Base-by-base conservation (phyloP, 345 rosid species). In the Pseudoturritis turrita region DNA sequence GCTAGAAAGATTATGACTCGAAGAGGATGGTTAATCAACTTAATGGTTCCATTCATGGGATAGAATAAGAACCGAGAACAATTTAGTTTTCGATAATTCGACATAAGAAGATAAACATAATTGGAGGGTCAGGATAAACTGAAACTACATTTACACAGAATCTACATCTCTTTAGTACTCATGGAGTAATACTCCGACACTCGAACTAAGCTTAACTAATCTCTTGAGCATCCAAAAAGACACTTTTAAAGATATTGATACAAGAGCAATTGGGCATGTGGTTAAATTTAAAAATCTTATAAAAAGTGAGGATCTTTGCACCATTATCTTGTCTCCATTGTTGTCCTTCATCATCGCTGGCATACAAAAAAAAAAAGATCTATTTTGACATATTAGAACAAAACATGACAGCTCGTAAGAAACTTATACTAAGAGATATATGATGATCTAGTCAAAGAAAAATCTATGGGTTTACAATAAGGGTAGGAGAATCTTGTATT, bases 381-480 rank as follows among this genome's bases (percentile, higher is more conserved):
- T 41, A 25, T 23, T n/a, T 37, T 13, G 40, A 29, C 14, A 51
- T 40, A 35, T 23, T 10, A 39, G 35, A 71, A 73, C 61, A 67
- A 67, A 67, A 52, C 72, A 73, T 55, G 66, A 56, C 72, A 73
- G 70, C 77, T 55, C 10, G 18, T 41, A 65, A n/a, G 73, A 65
- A 73, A 64, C 31, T 65, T 54, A 45, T 15, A 70, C 17, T 9
- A 22, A 36, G 76, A 58, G 65, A 64, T 10, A 22, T 41, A 59
- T 43, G 43, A 68, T 17, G 72, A 29, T 33, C 1, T 1, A 33
- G 36, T 33, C 36, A 33, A 33, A 33, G 10, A 2, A 29, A 33
- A 75, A 79, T 79, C 80, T 77, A 76, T 69, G 57, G 31, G 11
- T 59, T 62, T 25, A 66, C 57, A 37, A 31, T 59, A 50, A 58